These are phyloP conservation scores for Russula brevipes DNA, from an alignment of 768 basidiomycete genomes.

Conservation along the genomic window DNA sequence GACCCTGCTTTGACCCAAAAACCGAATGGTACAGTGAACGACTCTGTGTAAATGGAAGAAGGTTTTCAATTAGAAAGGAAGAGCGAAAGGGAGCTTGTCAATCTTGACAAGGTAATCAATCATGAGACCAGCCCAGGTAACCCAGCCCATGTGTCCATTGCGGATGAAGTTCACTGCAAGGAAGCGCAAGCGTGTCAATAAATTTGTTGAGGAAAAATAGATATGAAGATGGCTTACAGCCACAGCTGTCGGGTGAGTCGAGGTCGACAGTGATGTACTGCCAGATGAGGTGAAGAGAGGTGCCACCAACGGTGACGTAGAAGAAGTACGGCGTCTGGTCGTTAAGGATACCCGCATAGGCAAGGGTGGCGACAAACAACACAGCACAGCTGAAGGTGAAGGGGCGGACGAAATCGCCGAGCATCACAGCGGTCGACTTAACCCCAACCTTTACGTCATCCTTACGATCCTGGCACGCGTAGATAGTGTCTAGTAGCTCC, in stretches of 20 bases:
- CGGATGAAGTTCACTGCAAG: conserved; percentile 21
- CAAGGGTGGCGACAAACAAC: conserved; percentile 49
- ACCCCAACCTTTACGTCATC: conserved; percentile 71
- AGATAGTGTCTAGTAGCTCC: conserved; percentile 48
- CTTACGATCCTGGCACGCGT: conserved; percentile 71
- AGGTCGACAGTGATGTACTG: conserved; percentile 27
- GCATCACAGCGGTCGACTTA: conserved; percentile 69
- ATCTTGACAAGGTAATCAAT: conserved; percentile 26
- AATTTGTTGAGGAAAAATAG: background rate
- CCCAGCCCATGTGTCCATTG: conserved; percentile 25
- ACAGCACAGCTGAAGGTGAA: conserved; percentile 51
- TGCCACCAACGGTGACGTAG: conserved; percentile 25
- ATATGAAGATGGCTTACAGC: conserved; percentile 7
- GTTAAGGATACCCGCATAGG: conserved; percentile 47
- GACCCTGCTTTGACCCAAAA: background rate
- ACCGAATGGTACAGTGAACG: conserved; percentile 3
- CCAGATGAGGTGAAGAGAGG: conserved; percentile 27
- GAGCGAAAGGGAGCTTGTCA: conserved; percentile 15
- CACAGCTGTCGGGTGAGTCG: conserved; percentile 26
- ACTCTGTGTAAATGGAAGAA: background rate
- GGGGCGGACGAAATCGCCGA: conserved; percentile 55
- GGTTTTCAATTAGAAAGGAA: conserved; percentile 10
- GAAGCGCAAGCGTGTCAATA: background rate
- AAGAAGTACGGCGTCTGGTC: conserved; percentile 25
- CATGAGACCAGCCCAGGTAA: conserved; percentile 27